Conservation (phyloP, 2,329 filamentous ascomycete genomes). For the Trichoderma harzianum region DNA sequence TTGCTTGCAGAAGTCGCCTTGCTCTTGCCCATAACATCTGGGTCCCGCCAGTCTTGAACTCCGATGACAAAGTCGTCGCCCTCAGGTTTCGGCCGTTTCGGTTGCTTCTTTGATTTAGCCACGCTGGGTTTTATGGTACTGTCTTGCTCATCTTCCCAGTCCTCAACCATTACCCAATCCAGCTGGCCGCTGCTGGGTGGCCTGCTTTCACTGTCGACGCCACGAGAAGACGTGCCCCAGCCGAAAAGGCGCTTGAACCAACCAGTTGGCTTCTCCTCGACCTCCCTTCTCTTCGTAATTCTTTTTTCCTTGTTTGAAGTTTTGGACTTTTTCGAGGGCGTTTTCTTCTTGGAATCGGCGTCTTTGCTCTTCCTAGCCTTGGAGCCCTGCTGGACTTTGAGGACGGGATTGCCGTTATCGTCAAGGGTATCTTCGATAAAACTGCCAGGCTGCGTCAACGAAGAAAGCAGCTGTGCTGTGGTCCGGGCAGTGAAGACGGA, state of each 20-base stretch:
- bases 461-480: conserved; percentile 87
- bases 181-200: conserved; percentile 70
- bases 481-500: conserved; percentile 93
- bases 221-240: conserved; percentile 30
- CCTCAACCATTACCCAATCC: conserved; percentile 68
- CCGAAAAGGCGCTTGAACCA: conserved; percentile 47
- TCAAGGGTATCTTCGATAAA: conserved; percentile 59
- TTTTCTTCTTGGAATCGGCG: conserved; percentile 27
- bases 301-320: conserved; percentile 27
- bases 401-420: conserved; percentile 55
- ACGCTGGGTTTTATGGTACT: conserved; percentile 41
- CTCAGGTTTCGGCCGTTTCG: conserved; percentile 17
- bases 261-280: conserved; percentile 27
- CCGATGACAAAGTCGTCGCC: conserved; percentile 67
- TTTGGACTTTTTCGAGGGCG: conserved; percentile 12
- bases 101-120: conserved; percentile 26
- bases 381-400: conserved; percentile 51
- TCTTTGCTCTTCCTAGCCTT: conserved; percentile 37
- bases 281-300: conserved; percentile 26
- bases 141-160: conserved; percentile 59
- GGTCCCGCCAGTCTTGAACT: conserved; percentile 84
- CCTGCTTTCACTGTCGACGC: conserved; percentile 52
- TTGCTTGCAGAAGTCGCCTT: not conserved
- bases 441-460: conserved; percentile 71
- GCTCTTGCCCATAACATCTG: conserved; percentile 47